Base-by-base conservation (phyloP, 257 asterid species). In the Rubia yunnanensis region DNA sequence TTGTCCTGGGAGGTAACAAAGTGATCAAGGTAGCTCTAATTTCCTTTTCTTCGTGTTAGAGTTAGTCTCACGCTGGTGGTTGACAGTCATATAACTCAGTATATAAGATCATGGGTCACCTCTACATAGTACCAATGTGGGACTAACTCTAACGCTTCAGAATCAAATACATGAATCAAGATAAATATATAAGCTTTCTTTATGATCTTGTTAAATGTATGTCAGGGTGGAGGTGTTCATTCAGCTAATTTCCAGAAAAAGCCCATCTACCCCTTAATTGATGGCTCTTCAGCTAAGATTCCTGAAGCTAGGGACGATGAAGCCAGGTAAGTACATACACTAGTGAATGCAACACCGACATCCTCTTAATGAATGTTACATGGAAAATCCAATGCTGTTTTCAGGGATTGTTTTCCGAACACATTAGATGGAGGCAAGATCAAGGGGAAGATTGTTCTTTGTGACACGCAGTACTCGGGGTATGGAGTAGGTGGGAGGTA, bases 161-260 rank as follows among this genome's bases (percentile, higher is more conserved):
- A 4, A n/a, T n/a, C n/a, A n/a, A n/a, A n/a, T n/a, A n/a, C n/a
- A n/a, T n/a, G n/a, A 13, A 14, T 50, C 56, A 18, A 50, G 56
- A 18, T 50, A n/a, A n/a, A n/a, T n/a, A n/a, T n/a, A 20, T 50
- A 5, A 5, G 13, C 10, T 50, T 50, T 18, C 14, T 26, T 49
- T 7, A 11, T 30, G 66, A 53, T 27, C 7, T 50, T 50, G 46
- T 17, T 38, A 20, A 44, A 44, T 44, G 20, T n/a, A 50, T 68
- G 14, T 4, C 70, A 87, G 96, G 98, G 96, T 2, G 96, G 91
- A 73, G 96, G 91, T 27, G 83, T 91, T 67, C 80, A 83, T 74
- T 81, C 83, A 20, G 80, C 84, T 0, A 60, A 62, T 26, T 78
- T 91, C 44, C 60, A 72, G 22, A 82, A 71, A 56, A 65, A 94